phyloP scores from a whole-genome alignment of 2,329 filamentous ascomycete species.

The Aspergillus caelatus region DNA sequence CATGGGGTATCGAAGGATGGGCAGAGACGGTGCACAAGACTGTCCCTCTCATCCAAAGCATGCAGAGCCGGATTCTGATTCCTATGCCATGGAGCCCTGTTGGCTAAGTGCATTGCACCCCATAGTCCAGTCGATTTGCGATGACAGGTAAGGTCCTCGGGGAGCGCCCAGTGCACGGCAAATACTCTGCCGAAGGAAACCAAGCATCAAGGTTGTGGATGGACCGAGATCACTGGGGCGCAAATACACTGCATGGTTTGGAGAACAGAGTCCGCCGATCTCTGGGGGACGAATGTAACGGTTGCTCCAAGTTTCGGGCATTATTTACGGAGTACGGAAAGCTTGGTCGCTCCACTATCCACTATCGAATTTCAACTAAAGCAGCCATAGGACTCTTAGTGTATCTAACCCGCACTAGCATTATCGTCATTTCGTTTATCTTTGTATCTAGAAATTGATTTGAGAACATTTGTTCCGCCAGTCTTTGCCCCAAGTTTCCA shows the following conservation, averaged over 20 bases:
- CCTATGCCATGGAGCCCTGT: conserved; percentile 97
- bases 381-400: conserved; percentile 16
- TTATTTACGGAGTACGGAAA: neutral
- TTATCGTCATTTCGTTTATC: conserved; percentile 12
- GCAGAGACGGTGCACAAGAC: conserved; percentile 98
- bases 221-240: neutral
- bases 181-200: conserved; percentile 3
- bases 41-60: conserved; percentile 91
- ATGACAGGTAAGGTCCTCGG: conserved; percentile 8
- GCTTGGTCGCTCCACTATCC: conserved; percentile 6
- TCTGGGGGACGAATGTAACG: neutral
- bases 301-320: neutral
- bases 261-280: neutral
- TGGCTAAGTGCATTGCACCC: conserved; percentile 54
- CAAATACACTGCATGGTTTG: neutral
- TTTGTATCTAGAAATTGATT: conserved; percentile 17
- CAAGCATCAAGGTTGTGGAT: conserved; percentile 1
- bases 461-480: conserved; percentile 1
- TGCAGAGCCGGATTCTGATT: conserved; percentile 92
- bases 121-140: conserved; percentile 3
- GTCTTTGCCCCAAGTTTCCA: neutral
- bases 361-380: neutral
- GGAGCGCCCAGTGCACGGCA: neutral
- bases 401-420: conserved; percentile 24
- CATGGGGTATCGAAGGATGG: conserved; percentile 95